Evolutionary conservation across 441 rosid species (phyloP).

Genomic region (Gossypium gossypioides): DNA sequence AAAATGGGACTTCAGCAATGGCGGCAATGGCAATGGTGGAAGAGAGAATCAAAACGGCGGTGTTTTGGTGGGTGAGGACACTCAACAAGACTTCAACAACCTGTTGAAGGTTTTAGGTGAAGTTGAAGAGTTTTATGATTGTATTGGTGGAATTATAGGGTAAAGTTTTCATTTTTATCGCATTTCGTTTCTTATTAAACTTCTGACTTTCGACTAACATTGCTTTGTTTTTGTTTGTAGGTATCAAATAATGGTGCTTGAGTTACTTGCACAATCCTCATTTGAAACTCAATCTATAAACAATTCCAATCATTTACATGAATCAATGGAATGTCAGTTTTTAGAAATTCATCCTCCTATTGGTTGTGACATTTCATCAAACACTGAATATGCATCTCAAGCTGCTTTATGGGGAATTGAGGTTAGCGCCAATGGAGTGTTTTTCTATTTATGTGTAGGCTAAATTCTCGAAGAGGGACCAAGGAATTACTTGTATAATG

Average conservation of each 20-base stretch:
- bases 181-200: too few species aligned
- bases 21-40: neutral
- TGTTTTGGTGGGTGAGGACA: slow-evolving; percentile 32
- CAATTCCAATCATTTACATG: slow-evolving; percentile 33
- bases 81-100: slow-evolving; percentile 36
- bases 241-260: slow-evolving; percentile 71
- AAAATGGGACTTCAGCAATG: slow-evolving; percentile 35
- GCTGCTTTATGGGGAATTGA: slow-evolving; percentile 91
- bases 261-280: slow-evolving; percentile 61
- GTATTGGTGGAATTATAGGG: slow-evolving; percentile 94
- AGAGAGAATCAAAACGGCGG: slow-evolving; percentile 19
- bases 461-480: too few species aligned
- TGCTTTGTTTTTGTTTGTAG: slow-evolving; percentile 30
- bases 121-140: slow-evolving; percentile 66
- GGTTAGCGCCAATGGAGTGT: slow-evolving; percentile 35
- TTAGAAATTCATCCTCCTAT: slow-evolving; percentile 63
- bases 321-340: slow-evolving; percentile 45
- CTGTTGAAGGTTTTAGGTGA: slow-evolving; percentile 45
- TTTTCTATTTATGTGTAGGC: neutral
- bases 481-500: too few species aligned
- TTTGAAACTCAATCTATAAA: slow-evolving; percentile 31
- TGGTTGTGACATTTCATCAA: slow-evolving; percentile 64
- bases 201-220: too few species aligned
- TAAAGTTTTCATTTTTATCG: slow-evolving; percentile 14
- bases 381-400: slow-evolving; percentile 67